Conservation (phyloP, 2,329 filamentous ascomycete species). For the Allantophomopsis cytisporea region DNA sequence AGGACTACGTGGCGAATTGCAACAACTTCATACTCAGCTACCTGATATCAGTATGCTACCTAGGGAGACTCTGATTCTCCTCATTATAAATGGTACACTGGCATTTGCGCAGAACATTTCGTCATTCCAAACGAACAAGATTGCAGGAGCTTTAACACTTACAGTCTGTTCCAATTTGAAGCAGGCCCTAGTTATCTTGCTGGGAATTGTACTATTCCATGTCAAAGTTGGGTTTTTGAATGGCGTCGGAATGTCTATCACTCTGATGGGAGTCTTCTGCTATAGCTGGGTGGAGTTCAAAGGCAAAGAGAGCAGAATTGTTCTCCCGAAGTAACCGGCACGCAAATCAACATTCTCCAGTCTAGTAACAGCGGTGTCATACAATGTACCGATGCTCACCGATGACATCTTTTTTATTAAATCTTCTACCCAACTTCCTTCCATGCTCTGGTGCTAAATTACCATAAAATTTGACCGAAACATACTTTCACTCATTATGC, state of each 20-base stretch:
- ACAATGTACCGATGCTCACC: too few species aligned
- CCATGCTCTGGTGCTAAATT: too few species aligned
- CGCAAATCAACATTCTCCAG: too few species aligned
- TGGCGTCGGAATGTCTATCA: conserved; percentile 39
- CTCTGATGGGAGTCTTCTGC: conserved; percentile 38
- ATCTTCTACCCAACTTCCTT: too few species aligned
- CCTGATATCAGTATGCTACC: too few species aligned
- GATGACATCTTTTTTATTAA: too few species aligned
- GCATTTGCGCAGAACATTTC: conserved; percentile 42
- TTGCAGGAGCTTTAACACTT: conserved; percentile 43
- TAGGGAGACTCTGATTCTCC: too few species aligned
- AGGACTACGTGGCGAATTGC: conserved; percentile 32
- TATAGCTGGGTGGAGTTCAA: conserved; percentile 44
- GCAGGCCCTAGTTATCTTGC: conserved; percentile 39
- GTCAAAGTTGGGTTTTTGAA: conserved; percentile 35
- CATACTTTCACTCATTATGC: too few species aligned
- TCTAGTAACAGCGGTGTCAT: too few species aligned
- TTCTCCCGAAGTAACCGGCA: too few species aligned
- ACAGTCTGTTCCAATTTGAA: conserved; percentile 45
- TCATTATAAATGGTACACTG: conserved; percentile 32
- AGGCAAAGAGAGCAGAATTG: conserved; percentile 21
- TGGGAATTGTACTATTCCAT: conserved; percentile 38
- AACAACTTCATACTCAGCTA: too few species aligned
- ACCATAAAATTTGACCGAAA: too few species aligned
- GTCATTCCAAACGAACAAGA: conserved; percentile 43